phyloP scores from a whole-genome alignment of 2,329 filamentous ascomycete species.

The Fusarium paranaense region DNA sequence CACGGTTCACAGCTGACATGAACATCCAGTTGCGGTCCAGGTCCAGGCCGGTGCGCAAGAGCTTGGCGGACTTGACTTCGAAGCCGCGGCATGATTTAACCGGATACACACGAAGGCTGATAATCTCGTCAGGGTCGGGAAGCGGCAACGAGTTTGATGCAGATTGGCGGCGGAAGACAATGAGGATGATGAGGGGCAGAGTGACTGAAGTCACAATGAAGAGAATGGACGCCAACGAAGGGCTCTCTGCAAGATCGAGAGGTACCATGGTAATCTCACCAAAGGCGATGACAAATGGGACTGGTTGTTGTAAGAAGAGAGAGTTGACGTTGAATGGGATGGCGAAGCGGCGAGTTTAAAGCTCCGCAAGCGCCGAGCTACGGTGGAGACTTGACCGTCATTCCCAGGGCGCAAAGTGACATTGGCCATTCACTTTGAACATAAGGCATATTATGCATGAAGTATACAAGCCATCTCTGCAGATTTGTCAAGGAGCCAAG shows the following conservation, averaged over 20 bases:
- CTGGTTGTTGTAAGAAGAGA: neutral
- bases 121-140: conserved; percentile 37
- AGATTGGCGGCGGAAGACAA: neutral
- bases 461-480: neutral
- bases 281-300: neutral
- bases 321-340: neutral
- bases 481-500: neutral
- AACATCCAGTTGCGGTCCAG: conserved; percentile 77
- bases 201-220: neutral
- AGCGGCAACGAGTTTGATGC: conserved; percentile 7
- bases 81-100: conserved; percentile 76
- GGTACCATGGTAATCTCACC: conserved; percentile 3
- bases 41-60: conserved; percentile 68
- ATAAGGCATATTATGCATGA: neutral
- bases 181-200: conserved; percentile 18
- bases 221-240: conserved; percentile 4
- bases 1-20: conserved; percentile 61
- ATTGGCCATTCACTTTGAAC: neutral
- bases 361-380: neutral
- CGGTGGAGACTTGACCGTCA: neutral
- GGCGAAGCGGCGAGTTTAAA: neutral
- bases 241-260: neutral
- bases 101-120: conserved; percentile 67
- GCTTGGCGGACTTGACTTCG: conserved; percentile 60
- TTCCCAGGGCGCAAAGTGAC: neutral